phyloP scores from a whole-genome alignment of 805 yeast species.

The Schizosaccharomyces octosporus region DNA sequence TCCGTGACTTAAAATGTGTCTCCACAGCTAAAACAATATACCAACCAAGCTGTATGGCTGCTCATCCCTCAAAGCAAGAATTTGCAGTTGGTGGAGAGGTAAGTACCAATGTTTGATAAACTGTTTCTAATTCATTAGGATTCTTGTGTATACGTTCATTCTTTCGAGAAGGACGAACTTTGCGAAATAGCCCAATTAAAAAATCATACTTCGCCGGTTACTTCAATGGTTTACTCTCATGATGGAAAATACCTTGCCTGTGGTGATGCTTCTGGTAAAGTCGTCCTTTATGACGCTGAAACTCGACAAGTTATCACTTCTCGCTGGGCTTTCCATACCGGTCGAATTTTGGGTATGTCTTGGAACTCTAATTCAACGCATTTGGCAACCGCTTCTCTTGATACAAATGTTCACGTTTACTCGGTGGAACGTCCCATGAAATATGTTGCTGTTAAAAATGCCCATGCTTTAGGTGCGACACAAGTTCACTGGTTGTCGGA shows the following conservation, averaged over 20 bases:
- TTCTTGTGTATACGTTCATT: not conserved
- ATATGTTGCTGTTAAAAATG: conserved; percentile 45
- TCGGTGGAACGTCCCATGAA: conserved; percentile 46
- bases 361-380: conserved; percentile 60
- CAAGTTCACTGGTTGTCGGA: conserved; percentile 41
- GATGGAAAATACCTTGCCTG: conserved; percentile 46
- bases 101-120: not conserved
- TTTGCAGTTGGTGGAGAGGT: conserved; percentile 1
- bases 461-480: conserved; percentile 74
- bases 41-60: conserved; percentile 1
- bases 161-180: not conserved
- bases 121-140: not conserved
- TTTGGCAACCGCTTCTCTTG: conserved; percentile 60
- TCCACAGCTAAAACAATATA: conserved; percentile 1
- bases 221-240: conserved; percentile 33
- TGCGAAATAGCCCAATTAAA: not conserved
- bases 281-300: conserved; percentile 35
- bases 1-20: not conserved
- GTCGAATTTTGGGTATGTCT: conserved; percentile 46
- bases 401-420: conserved; percentile 57
- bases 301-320: conserved; percentile 38
- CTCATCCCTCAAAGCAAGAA: not conserved
- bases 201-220: not conserved
- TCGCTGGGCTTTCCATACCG: conserved; percentile 89
- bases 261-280: conserved; percentile 74